phyloP scores from a whole-genome alignment of 2,329 filamentous ascomycete species.

The Sordariomycetes sp. region DNA sequence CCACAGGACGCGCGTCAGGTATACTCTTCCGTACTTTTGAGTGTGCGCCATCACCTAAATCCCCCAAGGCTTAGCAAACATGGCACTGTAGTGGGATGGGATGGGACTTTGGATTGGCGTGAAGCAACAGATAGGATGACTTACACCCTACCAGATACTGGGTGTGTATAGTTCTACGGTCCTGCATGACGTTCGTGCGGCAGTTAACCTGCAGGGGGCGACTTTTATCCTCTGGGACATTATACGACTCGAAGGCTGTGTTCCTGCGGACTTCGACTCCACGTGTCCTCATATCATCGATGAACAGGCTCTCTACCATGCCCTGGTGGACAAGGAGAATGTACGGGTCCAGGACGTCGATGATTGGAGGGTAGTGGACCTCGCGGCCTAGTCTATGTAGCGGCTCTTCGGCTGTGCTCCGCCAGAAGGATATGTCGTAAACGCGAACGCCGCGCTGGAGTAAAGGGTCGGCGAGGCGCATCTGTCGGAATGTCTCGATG shows the following conservation, averaged over 20 bases:
- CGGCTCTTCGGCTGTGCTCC: conserved; percentile 35
- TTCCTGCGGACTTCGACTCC: conserved; percentile 54
- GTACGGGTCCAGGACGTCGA: conserved; percentile 46
- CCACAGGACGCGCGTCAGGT: conserved; percentile 41
- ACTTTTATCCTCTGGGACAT: conserved; percentile 29
- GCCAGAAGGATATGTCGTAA: conserved; percentile 68
- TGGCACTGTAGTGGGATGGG: conserved; percentile 1
- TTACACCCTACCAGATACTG: conserved; percentile 59
- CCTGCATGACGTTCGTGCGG: conserved; percentile 38
- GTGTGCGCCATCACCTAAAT: conserved; percentile 55
- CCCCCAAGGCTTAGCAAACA: not conserved
- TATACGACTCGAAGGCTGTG: conserved; percentile 51
- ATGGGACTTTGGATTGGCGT: not conserved
- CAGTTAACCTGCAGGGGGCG: conserved; percentile 39
- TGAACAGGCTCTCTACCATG: conserved; percentile 62
- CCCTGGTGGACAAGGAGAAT: conserved; percentile 59
- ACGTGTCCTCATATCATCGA: conserved; percentile 56
- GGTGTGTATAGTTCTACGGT: conserved; percentile 39
- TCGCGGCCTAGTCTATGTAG: conserved; percentile 54
- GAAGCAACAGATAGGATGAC: conserved; percentile 8
- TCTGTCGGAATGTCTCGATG: conserved; percentile 65
- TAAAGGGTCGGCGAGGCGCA: conserved; percentile 59
- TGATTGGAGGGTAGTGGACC: conserved; percentile 55
- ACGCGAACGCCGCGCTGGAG: conserved; percentile 58
- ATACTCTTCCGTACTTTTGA: conserved; percentile 60